Conservation (phyloP, 208 protist genomes). For the Trypanosoma vivax region DNA sequence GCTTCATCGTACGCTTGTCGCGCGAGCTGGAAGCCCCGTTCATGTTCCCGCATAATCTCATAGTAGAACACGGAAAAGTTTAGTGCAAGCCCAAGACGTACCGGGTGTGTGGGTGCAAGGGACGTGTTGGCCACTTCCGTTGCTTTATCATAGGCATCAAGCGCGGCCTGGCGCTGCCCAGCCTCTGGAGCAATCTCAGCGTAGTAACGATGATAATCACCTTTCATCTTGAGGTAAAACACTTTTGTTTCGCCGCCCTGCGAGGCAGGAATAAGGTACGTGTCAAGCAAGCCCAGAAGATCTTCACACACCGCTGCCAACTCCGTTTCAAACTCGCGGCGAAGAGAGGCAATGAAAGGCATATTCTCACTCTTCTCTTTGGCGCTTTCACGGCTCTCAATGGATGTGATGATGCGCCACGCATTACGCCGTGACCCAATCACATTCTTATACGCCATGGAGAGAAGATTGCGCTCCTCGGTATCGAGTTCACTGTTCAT, state of each 20-base stretch:
- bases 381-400: too few species aligned
- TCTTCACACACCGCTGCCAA: constrained; percentile 97
- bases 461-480: too few species aligned
- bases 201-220: constrained; percentile 97
- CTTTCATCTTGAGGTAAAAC: constrained; percentile 96
- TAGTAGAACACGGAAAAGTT: constrained; percentile 99
- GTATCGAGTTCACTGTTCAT: too few species aligned
- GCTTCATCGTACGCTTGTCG: constrained; percentile 94
- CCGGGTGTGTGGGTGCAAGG: constrained; percentile 95
- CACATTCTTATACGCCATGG: too few species aligned
- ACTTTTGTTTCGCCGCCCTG: constrained; percentile 89
- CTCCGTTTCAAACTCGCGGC: constrained; percentile 95
- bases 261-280: constrained; percentile 95
- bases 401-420: too few species aligned
- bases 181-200: constrained; percentile 95
- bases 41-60: constrained; percentile 97
- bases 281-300: constrained; percentile 94
- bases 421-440: too few species aligned
- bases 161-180: constrained; percentile 66
- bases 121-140: constrained; percentile 82
- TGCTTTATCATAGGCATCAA: constrained; percentile 88
- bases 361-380: too few species aligned
- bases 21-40: constrained; percentile 90
- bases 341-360: constrained; percentile 91
- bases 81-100: constrained; percentile 98